phyloP scores from a whole-genome alignment of 257 asterid genomes.

The Gynochthodes officinalis region DNA sequence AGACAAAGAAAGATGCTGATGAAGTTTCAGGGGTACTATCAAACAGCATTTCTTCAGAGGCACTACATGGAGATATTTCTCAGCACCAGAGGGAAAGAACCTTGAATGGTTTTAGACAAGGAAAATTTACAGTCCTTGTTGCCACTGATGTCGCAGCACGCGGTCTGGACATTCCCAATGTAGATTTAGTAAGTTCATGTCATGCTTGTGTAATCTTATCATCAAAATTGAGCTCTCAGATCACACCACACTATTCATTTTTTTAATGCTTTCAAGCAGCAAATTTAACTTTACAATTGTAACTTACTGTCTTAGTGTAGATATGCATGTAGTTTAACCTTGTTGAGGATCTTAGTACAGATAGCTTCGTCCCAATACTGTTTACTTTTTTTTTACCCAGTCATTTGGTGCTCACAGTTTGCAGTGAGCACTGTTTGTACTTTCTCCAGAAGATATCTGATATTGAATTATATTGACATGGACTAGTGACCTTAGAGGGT shows the following conservation, averaged over 20 bases:
- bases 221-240: background rate
- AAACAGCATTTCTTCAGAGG: slow-evolving; percentile 83
- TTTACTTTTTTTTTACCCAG: background rate
- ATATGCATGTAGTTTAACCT: background rate
- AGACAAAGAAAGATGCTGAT: slow-evolving; percentile 95
- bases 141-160: slow-evolving; percentile 98
- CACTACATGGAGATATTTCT: slow-evolving; percentile 96
- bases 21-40: slow-evolving; percentile 76
- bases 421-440: background rate
- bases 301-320: background rate
- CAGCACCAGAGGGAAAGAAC: slow-evolving; percentile 98
- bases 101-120: slow-evolving; percentile 85
- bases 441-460: background rate
- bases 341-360: background rate
- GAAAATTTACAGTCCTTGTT: slow-evolving; percentile 85
- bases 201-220: background rate
- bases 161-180: slow-evolving; percentile 92
- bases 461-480: background rate
- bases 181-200: slow-evolving; percentile 72
- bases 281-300: background rate
- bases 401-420: background rate
- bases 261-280: background rate
- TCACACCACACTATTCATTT: background rate
- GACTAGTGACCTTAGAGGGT: background rate
- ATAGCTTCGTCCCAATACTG: background rate